phyloP scores from a whole-genome alignment of 2,329 filamentous ascomycete genomes.

The Cladosporium velox region DNA sequence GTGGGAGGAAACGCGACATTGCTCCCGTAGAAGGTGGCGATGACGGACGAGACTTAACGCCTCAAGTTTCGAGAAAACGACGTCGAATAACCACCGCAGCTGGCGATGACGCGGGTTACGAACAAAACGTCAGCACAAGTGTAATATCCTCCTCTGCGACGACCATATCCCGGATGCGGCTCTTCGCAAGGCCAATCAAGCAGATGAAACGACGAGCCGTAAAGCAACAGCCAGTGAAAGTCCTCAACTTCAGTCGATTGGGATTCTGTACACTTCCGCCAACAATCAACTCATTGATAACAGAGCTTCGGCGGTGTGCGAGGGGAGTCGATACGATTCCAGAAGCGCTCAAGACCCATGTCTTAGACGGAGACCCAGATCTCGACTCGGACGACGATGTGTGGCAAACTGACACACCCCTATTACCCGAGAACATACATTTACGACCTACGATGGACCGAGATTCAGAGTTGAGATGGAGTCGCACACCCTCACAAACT shows the following conservation, averaged over 20 bases:
- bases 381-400: constrained; percentile 1
- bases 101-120: neutral
- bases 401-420: neutral
- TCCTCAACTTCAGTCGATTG: constrained; percentile 8
- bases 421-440: neutral
- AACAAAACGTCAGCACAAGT: neutral
- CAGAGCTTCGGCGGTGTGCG: neutral
- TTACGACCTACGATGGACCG: neutral
- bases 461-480: neutral
- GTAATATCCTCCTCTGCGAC: neutral
- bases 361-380: neutral
- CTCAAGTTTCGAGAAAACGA: neutral
- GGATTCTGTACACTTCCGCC: neutral
- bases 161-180: neutral
- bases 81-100: neutral
- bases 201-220: neutral
- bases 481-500: neutral
- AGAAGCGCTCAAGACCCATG: neutral
- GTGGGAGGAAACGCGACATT: neutral
- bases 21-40: neutral
- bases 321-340: neutral
- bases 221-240: neutral
- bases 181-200: neutral
- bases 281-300: neutral
- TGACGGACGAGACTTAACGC: neutral